Evolutionary conservation across 176 grass and related monocot genomes (phyloP).

Genomic region (Saccharum officinarum): DNA sequence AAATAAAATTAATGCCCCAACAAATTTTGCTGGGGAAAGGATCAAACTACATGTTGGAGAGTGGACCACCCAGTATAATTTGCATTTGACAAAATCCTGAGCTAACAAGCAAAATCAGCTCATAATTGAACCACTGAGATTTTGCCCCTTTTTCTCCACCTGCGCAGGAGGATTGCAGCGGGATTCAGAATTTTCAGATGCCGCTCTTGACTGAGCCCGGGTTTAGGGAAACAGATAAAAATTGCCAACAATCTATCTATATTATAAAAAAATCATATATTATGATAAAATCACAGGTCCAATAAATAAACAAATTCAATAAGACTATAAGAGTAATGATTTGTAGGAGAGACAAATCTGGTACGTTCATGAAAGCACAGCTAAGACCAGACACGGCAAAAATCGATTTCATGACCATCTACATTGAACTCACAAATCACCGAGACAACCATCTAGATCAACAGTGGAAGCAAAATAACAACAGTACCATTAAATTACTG

Average conservation of each 20-base stretch:
- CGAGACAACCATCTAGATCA: not conserved
- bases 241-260: not conserved
- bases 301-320: not conserved
- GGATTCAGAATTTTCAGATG: too few relatives aligned
- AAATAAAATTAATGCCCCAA: not conserved
- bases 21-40: not conserved
- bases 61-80: too few relatives aligned
- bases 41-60: not conserved
- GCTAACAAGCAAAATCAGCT: not conserved
- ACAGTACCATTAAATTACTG: not conserved
- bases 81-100: not conserved
- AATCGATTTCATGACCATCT: not conserved
- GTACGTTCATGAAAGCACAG: not conserved
- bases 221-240: slow-evolving; percentile 4
- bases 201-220: too few relatives aligned
- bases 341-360: not conserved
- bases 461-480: not conserved
- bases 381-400: not conserved
- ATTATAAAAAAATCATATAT: not conserved
- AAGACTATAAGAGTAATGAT: not conserved
- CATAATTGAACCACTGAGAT: too few relatives aligned
- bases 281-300: not conserved
- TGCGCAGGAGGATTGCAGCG: too few relatives aligned
- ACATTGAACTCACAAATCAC: not conserved
- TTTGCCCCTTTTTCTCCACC: too few relatives aligned